phyloP scores from a whole-genome alignment of 1,284 basidiomycete genomes.

The Irpex sp. region DNA sequence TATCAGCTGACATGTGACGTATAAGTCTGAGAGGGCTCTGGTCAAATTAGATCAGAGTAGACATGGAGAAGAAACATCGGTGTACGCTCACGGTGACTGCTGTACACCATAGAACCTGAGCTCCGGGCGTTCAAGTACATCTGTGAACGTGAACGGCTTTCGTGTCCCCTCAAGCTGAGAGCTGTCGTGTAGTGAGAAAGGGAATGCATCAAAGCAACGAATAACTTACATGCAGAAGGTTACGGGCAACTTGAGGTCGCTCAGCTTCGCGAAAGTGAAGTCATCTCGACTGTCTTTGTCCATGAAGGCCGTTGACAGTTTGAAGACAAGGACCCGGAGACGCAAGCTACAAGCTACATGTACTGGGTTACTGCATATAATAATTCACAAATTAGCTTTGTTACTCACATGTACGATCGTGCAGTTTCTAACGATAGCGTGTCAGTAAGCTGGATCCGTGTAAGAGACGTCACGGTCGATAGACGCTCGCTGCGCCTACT shows the following conservation, averaged over 20 bases:
- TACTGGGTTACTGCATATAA: too few relatives aligned
- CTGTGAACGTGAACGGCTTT: conserved; percentile 67
- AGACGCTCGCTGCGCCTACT: too few relatives aligned
- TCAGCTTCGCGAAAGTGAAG: conserved; percentile 87
- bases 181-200: conserved; percentile 35
- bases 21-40: conserved; percentile 84
- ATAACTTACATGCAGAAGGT: conserved; percentile 80
- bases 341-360: too few relatives aligned
- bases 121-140: conserved; percentile 76
- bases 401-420: too few relatives aligned
- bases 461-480: too few relatives aligned
- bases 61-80: conserved; percentile 6
- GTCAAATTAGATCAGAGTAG: background rate
- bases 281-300: conserved; percentile 79
- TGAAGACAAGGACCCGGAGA: too few relatives aligned
- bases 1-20: conserved; percentile 87
- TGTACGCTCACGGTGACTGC: conserved; percentile 57
- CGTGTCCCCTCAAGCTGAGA: conserved; percentile 81
- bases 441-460: too few relatives aligned
- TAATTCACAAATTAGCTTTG: too few relatives aligned
- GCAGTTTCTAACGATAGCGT: too few relatives aligned
- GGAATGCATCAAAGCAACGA: background rate
- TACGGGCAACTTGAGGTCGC: conserved; percentile 82
- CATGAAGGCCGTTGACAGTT: conserved; percentile 37
- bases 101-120: conserved; percentile 78